Base-by-base conservation (phyloP, 2,329 filamentous ascomycete genomes). In the Fusarium torreyae region DNA sequence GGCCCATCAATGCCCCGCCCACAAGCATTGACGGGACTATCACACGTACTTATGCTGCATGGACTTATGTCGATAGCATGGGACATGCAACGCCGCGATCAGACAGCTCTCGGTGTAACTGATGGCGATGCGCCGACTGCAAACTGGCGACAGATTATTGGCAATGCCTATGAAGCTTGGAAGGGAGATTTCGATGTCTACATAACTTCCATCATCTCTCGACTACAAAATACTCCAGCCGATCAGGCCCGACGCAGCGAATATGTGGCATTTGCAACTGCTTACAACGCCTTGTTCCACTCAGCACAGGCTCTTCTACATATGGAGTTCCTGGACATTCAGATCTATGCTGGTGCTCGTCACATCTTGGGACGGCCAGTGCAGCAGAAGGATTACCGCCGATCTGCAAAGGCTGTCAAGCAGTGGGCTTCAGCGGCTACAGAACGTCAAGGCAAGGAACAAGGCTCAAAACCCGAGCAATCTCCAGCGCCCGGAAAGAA, bases 31-130 rank as follows among this genome's bases (percentile, higher is more conserved):
- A 52, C 81, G 8, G 81, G 81, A 0, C 71, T 90, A 0, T 87
- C 87, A 0, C 79, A 87, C 0, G 76, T 87, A 0, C 77, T 90
- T 1, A 75, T 90, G 1, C 78, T 90, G 0, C 88, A 90, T 48
- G 88, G 88, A 0, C 76, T 90, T 1, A 89, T 91, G 87, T 88
- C 87, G 0, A 82, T 90, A 5, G 84, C 84, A 3, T 89, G 88
- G 82, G 88, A 90, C 60, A 85, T 91, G 79, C 85, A 87, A 51
- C 81, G 88, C 2, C 81, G 88, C 8, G 88, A 90, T 57, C 88
- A 90, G 70, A 90, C 88, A 0, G 85, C 86, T 0, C 81, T 90
- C 84, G 53, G 53, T 1, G 53, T 57, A 10, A 42, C 49, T 3
- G 52, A 55, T 7, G 43, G 52, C 6, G 52, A 49, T 6, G 31